Conservation (phyloP, 805 yeast genomes). For the Zygosaccharomyces rouxii region DNA sequence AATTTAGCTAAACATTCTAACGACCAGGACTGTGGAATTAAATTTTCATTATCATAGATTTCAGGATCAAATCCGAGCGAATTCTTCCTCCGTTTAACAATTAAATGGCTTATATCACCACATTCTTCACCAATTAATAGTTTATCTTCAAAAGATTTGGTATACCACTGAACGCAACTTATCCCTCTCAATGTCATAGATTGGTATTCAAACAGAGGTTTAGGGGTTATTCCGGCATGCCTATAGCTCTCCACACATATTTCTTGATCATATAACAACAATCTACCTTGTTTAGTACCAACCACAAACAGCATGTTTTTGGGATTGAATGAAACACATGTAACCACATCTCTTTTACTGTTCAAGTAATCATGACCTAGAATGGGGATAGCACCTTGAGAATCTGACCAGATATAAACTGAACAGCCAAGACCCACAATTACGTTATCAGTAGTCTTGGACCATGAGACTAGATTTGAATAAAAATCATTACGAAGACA, state of each 20-base stretch:
- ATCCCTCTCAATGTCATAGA: constrained; percentile 40
- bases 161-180: constrained; percentile 60
- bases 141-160: constrained; percentile 12
- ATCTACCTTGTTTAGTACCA: constrained; percentile 55
- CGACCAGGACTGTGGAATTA: background rate
- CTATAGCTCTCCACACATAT: constrained; percentile 13
- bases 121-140: constrained; percentile 62
- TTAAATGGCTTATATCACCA: constrained; percentile 52
- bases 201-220: constrained; percentile 21
- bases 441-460: constrained; percentile 43
- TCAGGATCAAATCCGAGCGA: background rate
- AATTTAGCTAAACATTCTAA: constrained; percentile 32
- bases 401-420: constrained; percentile 61
- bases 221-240: constrained; percentile 4
- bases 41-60: background rate
- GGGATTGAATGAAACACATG: constrained; percentile 55
- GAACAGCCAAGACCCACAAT: constrained; percentile 63
- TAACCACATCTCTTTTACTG: constrained; percentile 39
- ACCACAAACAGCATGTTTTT: constrained; percentile 44
- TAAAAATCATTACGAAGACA: constrained; percentile 73
- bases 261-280: constrained; percentile 44
- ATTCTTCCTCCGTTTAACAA: constrained; percentile 19
- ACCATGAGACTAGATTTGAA: constrained; percentile 73
- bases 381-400: constrained; percentile 41
- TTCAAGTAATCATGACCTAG: constrained; percentile 37